phyloP scores from a whole-genome alignment of 192 early-diverging fungal genomes.

The Funneliformis geosporum region DNA sequence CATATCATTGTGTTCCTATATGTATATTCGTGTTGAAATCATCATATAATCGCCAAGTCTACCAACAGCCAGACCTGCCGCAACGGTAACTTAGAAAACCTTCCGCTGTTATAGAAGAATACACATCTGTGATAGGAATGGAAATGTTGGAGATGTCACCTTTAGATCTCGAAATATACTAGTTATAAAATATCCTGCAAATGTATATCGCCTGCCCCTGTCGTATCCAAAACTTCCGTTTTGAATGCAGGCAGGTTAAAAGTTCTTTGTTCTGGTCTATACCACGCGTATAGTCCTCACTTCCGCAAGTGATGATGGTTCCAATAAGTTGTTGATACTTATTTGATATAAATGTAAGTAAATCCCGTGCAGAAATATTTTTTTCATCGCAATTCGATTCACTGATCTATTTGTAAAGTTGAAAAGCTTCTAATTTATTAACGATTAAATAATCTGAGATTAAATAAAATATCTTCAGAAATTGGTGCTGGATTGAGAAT shows the following conservation, averaged over 20 bases:
- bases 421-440: conserved; percentile 76
- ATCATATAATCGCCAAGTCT: conserved; percentile 61
- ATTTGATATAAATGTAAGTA: conserved; percentile 39
- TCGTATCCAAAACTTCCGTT: conserved; percentile 55
- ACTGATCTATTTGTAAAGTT: conserved; percentile 41
- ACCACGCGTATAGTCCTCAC: conserved; percentile 57
- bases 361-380: conserved; percentile 9
- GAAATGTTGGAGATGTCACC: no score
- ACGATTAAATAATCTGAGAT: conserved; percentile 72
- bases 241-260: conserved; percentile 49
- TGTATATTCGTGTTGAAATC: no score
- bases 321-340: conserved; percentile 51
- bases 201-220: conserved; percentile 68
- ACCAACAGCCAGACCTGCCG: conserved; percentile 68
- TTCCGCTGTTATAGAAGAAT: conserved; percentile 19
- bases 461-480: conserved; percentile 47
- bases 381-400: neutral
- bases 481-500: conserved; percentile 89
- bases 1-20: no score
- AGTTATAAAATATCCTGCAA: conserved; percentile 68
- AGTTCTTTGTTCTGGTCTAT: conserved; percentile 43
- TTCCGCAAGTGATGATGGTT: conserved; percentile 71
- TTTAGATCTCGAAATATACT: conserved; percentile 47
- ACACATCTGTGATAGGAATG: neutral
- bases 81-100: conserved; percentile 54